Conservation (phyloP, 768 basidiomycete genomes). For the Hericium erinaceus region DNA sequence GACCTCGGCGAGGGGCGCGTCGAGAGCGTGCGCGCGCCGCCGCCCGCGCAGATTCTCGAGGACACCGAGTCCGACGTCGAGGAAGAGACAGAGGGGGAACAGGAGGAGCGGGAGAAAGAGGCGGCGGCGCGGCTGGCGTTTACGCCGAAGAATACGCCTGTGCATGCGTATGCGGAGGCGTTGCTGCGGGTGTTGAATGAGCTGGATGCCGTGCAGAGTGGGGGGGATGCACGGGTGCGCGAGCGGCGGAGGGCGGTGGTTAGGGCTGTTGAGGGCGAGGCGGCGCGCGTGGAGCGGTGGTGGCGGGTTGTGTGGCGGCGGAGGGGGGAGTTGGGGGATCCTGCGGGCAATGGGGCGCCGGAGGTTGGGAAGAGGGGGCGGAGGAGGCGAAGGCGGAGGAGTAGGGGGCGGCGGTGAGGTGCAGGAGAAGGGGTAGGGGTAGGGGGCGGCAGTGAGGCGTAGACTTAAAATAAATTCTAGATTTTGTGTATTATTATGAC, state of each 20-base stretch:
- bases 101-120: neutral
- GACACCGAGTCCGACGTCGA: conserved; percentile 1
- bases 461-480: too few relatives aligned
- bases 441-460: too few relatives aligned
- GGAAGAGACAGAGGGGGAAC: neutral
- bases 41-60: neutral
- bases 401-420: too few relatives aligned
- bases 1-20: neutral
- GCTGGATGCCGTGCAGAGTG: conserved; percentile 54
- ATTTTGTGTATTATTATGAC: too few relatives aligned
- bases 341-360: too few relatives aligned
- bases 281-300: conserved; percentile 41
- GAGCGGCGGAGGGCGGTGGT: conserved; percentile 47
- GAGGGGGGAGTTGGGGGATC: too few relatives aligned
- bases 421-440: too few relatives aligned
- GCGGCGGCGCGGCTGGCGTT: conserved; percentile 34
- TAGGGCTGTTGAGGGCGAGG: conserved; percentile 41
- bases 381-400: too few relatives aligned
- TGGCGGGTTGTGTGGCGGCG: neutral
- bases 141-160: conserved; percentile 46
- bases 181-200: conserved; percentile 44
- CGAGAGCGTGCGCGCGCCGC: neutral
- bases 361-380: too few relatives aligned
- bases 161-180: conserved; percentile 55
- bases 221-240: conserved; percentile 46